phyloP scores from a whole-genome alignment of 139 green algal species.

The Tetradesmus lagerheimii region DNA sequence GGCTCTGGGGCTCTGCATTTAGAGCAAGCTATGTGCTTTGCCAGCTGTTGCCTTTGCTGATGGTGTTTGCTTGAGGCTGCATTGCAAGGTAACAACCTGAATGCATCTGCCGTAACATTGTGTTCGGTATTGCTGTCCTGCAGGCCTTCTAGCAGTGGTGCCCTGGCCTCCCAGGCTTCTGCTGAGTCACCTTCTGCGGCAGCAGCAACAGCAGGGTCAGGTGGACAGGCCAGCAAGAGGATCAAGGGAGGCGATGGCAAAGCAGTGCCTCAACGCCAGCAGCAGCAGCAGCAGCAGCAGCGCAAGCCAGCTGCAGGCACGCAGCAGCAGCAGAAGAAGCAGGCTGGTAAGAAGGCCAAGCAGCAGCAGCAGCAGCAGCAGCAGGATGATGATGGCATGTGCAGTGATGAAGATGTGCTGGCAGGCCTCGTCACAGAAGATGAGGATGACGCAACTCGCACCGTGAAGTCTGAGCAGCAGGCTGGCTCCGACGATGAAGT shows the following conservation, averaged over 20 bases:
- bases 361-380: neutral
- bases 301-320: neutral
- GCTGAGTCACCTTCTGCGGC: neutral
- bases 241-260: neutral
- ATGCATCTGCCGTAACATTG: neutral
- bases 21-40: no score
- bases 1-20: no score
- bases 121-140: neutral
- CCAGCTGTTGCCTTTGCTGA: no score
- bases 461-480: slow-evolving; percentile 15
- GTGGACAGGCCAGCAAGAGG: neutral
- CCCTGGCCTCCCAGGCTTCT: neutral
- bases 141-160: neutral
- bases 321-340: neutral
- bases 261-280: neutral
- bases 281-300: neutral
- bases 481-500: neutral
- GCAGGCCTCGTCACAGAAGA: neutral
- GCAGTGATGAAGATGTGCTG: slow-evolving; percentile 17
- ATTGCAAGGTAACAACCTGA: no score
- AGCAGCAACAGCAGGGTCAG: neutral
- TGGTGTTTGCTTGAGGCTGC: no score
- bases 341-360: neutral
- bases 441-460: neutral
- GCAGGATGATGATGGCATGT: neutral